Percentiles rank a stretch among this genome's conserved stretches.
Conservation (phyloP, 768 basidiomycete genomes). For the Cystobasidium onofrii region DNA sequence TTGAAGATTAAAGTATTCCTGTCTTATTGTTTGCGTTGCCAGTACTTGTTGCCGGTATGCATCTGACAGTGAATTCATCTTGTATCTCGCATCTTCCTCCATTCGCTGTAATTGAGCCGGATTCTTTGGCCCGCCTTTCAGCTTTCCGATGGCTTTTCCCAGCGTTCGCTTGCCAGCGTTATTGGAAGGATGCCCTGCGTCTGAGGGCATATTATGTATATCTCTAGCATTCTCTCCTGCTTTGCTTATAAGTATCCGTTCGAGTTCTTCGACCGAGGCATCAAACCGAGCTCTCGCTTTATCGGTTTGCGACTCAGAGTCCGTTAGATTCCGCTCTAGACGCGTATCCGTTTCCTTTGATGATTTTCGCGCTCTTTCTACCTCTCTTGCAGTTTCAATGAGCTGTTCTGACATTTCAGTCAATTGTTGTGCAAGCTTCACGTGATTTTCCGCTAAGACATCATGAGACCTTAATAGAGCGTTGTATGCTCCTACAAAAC, state of each 20-base stretch:
- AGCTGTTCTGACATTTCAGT: slow-evolving; percentile 98
- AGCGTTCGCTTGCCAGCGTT: slow-evolving; percentile 32
- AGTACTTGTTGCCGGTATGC: slow-evolving; percentile 79
- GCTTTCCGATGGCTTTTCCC: slow-evolving; percentile 41
- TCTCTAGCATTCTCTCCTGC: slow-evolving; percentile 88
- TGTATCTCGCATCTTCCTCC: slow-evolving; percentile 82
- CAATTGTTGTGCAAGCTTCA: slow-evolving; percentile 73
- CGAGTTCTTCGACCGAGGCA: slow-evolving; percentile 82
- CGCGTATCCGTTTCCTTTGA: slow-evolving; percentile 83
- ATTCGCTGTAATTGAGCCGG: slow-evolving; percentile 66
- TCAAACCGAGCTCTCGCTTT: slow-evolving; percentile 83
- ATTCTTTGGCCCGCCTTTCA: slow-evolving; percentile 40
- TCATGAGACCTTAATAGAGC: slow-evolving; percentile 81
- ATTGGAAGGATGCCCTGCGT: slow-evolving; percentile 1
- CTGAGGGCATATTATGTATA: slow-evolving; percentile 39
- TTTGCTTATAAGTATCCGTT: slow-evolving; percentile 82
- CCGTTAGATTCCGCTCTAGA: slow-evolving; percentile 78
- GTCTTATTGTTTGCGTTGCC: slow-evolving; percentile 79
- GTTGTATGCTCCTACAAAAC: slow-evolving; percentile 73
- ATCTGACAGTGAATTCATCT: slow-evolving; percentile 79
- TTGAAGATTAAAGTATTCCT: slow-evolving; percentile 97
- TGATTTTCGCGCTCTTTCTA: slow-evolving; percentile 89
- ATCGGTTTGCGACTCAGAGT: slow-evolving; percentile 75
- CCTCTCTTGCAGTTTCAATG: slow-evolving; percentile 70
- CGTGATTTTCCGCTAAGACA: slow-evolving; percentile 74